Conservation (phyloP, 176 grass and related monocot genomes). For the Oryza coarctata region DNA sequence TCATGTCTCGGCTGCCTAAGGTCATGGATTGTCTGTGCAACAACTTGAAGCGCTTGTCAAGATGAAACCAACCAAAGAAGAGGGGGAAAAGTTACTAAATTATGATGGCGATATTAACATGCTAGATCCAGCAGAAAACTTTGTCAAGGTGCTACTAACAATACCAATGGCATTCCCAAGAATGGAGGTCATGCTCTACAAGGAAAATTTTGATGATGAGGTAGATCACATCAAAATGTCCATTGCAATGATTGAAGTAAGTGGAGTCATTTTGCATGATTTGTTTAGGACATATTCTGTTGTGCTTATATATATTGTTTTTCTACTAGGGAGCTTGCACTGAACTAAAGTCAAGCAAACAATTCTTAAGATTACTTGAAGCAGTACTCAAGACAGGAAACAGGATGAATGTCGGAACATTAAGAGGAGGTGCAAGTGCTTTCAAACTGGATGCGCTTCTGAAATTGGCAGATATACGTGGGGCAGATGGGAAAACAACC, state of each 20-base stretch:
- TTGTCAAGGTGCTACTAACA: constrained; percentile 62
- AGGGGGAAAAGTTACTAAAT: constrained; percentile 61
- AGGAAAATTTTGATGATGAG: constrained; percentile 83
- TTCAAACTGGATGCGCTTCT: constrained; percentile 75
- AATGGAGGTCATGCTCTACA: constrained; percentile 79
- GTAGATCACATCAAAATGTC: constrained; percentile 72
- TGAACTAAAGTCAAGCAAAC: constrained; percentile 75
- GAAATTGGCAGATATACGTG: constrained; percentile 84
- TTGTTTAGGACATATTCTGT: background rate
- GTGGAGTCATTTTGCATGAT: background rate
- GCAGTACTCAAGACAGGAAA: constrained; percentile 96
- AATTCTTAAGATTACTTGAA: constrained; percentile 84
- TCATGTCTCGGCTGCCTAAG: constrained; percentile 28
- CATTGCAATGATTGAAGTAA: constrained; percentile 75
- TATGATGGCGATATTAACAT: constrained; percentile 46
- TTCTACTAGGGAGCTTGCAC: constrained; percentile 60
- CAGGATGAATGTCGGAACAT: constrained; percentile 87
- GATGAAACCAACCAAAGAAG: constrained; percentile 83
- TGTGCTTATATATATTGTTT: constrained; percentile 14
- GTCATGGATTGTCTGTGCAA: constrained; percentile 66
- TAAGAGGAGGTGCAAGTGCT: constrained; percentile 80
- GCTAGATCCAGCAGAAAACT: constrained; percentile 83
- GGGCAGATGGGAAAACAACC: constrained; percentile 79
- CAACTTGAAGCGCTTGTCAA: constrained; percentile 82
- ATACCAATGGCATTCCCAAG: constrained; percentile 81